Percentiles rank a stretch among this genome's conserved stretches.
These are phyloP conservation scores for Apiospora kogelbergensis DNA, from an alignment of 2,329 filamentous ascomycete genomes.

Conservation along the genomic window DNA sequence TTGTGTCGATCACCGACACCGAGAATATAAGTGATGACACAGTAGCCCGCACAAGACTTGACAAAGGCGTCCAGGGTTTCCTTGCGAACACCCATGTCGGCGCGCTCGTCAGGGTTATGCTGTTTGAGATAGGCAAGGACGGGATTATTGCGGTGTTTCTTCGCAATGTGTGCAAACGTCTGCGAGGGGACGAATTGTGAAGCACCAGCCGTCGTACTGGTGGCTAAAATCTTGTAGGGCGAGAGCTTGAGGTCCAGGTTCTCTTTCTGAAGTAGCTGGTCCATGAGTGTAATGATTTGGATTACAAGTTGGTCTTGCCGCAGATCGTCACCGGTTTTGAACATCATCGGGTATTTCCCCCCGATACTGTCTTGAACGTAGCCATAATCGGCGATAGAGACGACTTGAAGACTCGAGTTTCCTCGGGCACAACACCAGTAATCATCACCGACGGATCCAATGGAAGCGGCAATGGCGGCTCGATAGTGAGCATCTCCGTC, in stretches of 20 bases:
- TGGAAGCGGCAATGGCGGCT: constrained; percentile 83
- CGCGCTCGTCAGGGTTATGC: constrained; percentile 83
- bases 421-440: constrained; percentile 76
- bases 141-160: constrained; percentile 73
- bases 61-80: constrained; percentile 95
- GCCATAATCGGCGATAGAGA: constrained; percentile 89
- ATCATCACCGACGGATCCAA: constrained; percentile 82
- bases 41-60: constrained; percentile 95
- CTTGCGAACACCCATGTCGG: constrained; percentile 82
- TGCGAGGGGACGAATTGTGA: constrained; percentile 92
- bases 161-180: constrained; percentile 77
- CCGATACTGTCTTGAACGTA: constrained; percentile 79
- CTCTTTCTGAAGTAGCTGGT: constrained; percentile 90
- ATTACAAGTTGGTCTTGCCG: constrained; percentile 97
- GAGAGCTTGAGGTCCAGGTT: constrained; percentile 94
- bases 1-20: constrained; percentile 95
- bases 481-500: constrained; percentile 81
- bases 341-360: constrained; percentile 87
- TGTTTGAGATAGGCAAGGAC: constrained; percentile 82
- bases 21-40: constrained; percentile 96
- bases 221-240: constrained; percentile 94
- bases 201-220: constrained; percentile 82
- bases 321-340: constrained; percentile 95
- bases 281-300: constrained; percentile 96
- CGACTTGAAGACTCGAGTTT: constrained; percentile 93